Percentiles rank a stretch among this genome's conserved stretches.
phyloP scores from a whole-genome alignment of 345 rosid species.

The Eucalyptus lansdowneana region DNA sequence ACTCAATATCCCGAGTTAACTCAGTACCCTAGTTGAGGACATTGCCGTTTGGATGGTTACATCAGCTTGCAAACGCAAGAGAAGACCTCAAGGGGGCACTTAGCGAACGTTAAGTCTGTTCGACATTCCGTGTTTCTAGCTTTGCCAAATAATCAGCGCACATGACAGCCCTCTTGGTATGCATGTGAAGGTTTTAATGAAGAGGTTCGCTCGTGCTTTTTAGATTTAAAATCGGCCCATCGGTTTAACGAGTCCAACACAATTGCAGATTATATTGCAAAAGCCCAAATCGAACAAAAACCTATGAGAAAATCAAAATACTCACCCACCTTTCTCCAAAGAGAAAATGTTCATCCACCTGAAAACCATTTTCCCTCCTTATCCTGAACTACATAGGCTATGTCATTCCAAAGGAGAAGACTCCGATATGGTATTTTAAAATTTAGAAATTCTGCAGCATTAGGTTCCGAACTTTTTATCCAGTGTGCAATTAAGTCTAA shows the following conservation, averaged over 20 bases:
- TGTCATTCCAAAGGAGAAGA: not conserved
- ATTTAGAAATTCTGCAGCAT: not conserved
- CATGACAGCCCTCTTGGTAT: not conserved
- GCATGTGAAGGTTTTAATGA: not conserved
- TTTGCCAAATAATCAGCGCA: not conserved
- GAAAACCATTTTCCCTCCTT: too few species aligned
- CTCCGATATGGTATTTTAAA: rapidly evolving
- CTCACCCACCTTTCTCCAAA: too few species aligned
- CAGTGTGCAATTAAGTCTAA: not conserved
- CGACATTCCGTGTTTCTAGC: rapidly evolving
- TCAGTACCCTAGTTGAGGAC: too few species aligned
- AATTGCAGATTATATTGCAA: not conserved
- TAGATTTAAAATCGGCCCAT: not conserved
- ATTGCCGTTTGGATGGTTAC: not conserved
- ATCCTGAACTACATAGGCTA: not conserved
- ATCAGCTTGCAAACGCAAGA: not conserved
- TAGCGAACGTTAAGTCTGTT: not conserved
- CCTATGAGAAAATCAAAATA: not conserved
- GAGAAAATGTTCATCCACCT: too few species aligned
- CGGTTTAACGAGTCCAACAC: not conserved
- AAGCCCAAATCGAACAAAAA: not conserved
- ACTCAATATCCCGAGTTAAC: too few species aligned
- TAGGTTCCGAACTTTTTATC: rapidly evolving
- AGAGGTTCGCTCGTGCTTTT: not conserved
- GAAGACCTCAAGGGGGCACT: not conserved